Evolutionary conservation across 2,329 filamentous ascomycete species (phyloP), one percentile per base, ranked within the genome.

Genomic region (Sclerotinia subarctica): DNA sequence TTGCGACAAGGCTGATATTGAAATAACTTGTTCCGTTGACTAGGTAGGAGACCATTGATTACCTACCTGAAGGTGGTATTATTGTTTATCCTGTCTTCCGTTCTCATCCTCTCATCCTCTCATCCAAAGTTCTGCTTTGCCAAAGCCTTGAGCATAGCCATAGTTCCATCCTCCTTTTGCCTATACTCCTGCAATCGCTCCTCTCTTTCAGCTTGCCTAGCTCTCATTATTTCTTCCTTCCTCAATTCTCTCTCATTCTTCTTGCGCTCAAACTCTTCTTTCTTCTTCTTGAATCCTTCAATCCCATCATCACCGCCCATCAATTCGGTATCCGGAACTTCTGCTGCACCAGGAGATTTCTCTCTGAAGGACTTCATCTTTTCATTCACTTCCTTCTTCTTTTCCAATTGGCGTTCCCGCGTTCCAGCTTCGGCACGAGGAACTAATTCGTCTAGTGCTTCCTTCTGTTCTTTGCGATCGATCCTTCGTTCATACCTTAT

Each of bases 161-260:
- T 92, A 1, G 93, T 96, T 76, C 87, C 88, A 71, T 93, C 89
- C 79, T 98, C 94, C 78, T 93, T 91, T 74, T 86, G 86, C 75
- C 86, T 84, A 78, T 92, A 89, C 72, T 85, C 87, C 73, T 84
- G 82, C 64, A 94, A 76, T 73, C 88, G 85, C 81, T 93, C 91
- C 77, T 96, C 92, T 73, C 93, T 84, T 82, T 97, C 94, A 58
- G 88, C 93, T 69, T 84, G 84, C 76, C 87, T 86, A 15, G 92
- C 92, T 75, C 93, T 81, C 70, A 90, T 80, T 68, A 93, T 84
- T 80, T 96, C 94, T 78, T 97, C 94, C 74, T 91, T 85, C 69
- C 92, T 80, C 21, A 95, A 80, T 82, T 97, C 93, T 64, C 94
- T 80, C 78, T 97, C 93, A 73, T 88, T 92, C 84, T 94, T 96